Percentiles rank a stretch among this genome's conserved stretches.
These are phyloP conservation scores for Fusarium sp. DNA, from an alignment of 2,329 filamentous ascomycete genomes.

Conservation along the genomic window DNA sequence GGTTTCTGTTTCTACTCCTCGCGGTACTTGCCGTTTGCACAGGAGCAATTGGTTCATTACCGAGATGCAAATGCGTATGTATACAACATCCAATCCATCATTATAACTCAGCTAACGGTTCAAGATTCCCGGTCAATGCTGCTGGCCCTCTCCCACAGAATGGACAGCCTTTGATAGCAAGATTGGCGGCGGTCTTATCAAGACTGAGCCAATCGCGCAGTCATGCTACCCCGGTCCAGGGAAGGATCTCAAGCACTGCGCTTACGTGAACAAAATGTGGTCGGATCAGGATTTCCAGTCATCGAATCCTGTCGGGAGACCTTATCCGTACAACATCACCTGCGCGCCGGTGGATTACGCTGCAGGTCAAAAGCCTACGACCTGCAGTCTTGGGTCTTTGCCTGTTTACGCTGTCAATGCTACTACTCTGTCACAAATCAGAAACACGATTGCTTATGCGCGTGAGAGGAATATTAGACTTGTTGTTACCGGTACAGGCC, in stretches of 20 bases:
- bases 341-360: constrained; percentile 25
- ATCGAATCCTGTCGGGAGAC: constrained; percentile 27
- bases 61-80: constrained; percentile 28
- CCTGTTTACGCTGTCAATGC: constrained; percentile 27
- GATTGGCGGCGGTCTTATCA: constrained; percentile 15
- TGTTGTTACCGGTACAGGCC: constrained; percentile 24
- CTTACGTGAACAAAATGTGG: constrained; percentile 31
- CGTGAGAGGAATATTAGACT: constrained; percentile 5
- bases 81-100: background rate
- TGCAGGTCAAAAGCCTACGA: constrained; percentile 11
- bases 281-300: constrained; percentile 33
- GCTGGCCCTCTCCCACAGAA: constrained; percentile 16
- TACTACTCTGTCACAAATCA: constrained; percentile 11
- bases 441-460: constrained; percentile 3
- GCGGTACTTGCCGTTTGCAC: background rate
- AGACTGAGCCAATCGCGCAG: constrained; percentile 23
- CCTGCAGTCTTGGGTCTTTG: constrained; percentile 21
- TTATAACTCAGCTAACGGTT: background rate
- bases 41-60: background rate
- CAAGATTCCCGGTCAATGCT: constrained; percentile 22
- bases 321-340: constrained; percentile 35
- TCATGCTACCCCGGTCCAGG: constrained; percentile 28
- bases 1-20: background rate
- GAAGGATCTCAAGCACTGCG: constrained; percentile 19
- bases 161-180: constrained; percentile 7